Evolutionary conservation across 441 rosid genomes (phyloP), one percentile per base, ranked within the genome.

Genomic region (Viola pubescens): DNA sequence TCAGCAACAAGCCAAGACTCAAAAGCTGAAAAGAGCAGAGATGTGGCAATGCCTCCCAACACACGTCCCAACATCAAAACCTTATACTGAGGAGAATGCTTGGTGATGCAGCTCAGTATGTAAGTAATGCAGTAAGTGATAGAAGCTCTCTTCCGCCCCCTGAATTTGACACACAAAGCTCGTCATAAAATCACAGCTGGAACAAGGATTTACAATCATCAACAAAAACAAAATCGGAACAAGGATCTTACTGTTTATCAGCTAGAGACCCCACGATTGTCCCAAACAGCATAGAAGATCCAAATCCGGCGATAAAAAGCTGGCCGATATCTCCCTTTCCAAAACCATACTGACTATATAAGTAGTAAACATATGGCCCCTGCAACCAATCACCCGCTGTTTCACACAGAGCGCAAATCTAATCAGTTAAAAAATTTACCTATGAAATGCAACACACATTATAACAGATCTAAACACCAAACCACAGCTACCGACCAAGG

Each of bases 21-120:
- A 12, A 46, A 46, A 7, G 49, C 49, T 5, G 49, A 46, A 9
- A 46, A 46, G 10, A 46, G 49, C 4, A 46, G 1, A 46, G 49
- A 46, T 8, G 49, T 46, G n/a, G 49, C 49, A 46, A 46, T 46
- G 2, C 49, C 49, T 5, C 49, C 49, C 49, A 46, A 46, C 0
- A 89, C 74, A 46, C 49, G 49, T 7, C 49, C 49, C 4, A 46
- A 4, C 49, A 46, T 46, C n/a, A 46, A 9, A 5, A 46, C 2
- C n/a, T 12, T 46, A 12, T 46, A 46, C 49, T 46, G 49, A 9
- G 49, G 49, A 46, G 49, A 46, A 46, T 46, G 49, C 11, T 46
- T 46, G 49, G 49, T 46, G n/a, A 46, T 0, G 49, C 49, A 46
- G 49, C 49, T 46, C 10, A 46, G 12, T 5, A 46, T 9, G n/a